Evolutionary conservation across 2,329 filamentous ascomycete species (phyloP).

Genomic region (Aspergillus uvarum): DNA sequence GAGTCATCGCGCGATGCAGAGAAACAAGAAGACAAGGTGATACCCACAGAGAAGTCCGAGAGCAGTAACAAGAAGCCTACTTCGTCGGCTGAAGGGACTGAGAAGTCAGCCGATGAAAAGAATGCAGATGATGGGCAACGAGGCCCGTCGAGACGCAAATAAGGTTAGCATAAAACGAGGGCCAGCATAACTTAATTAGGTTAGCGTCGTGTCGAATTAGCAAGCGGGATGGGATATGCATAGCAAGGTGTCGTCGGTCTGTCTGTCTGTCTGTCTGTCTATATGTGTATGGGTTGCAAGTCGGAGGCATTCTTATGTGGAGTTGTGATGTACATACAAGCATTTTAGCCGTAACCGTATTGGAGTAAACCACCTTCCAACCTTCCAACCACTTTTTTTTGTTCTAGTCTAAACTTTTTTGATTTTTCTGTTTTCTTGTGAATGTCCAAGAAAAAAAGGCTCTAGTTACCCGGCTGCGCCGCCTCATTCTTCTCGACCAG

Average conservation of each 20-base stretch:
- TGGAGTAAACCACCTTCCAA: too few species aligned
- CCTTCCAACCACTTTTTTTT: too few species aligned
- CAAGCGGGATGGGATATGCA: background rate
- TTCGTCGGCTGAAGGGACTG: background rate
- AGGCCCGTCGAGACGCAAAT: background rate
- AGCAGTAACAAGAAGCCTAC: background rate
- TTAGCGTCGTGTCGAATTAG: background rate
- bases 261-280: background rate
- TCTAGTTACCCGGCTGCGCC: conserved; percentile 13
- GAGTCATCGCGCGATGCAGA: conserved; percentile 16
- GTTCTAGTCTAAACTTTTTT: too few species aligned
- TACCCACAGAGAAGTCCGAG: conserved; percentile 4
- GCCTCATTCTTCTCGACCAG: conserved; percentile 52
- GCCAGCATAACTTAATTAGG: background rate
- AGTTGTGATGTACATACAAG: background rate
- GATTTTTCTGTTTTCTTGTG: too few species aligned
- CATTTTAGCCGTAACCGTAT: too few species aligned
- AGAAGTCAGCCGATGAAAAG: background rate
- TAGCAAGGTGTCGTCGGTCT: background rate
- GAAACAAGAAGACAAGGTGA: background rate
- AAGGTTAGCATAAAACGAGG: background rate
- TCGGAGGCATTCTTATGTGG: background rate
- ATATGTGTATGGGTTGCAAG: background rate
- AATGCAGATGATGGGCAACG: background rate
- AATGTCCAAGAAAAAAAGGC: background rate